These are phyloP conservation scores for Hordeum pubiflorum DNA, from an alignment of 202 grass and related monocot genomes.

Conservation along the genomic window DNA sequence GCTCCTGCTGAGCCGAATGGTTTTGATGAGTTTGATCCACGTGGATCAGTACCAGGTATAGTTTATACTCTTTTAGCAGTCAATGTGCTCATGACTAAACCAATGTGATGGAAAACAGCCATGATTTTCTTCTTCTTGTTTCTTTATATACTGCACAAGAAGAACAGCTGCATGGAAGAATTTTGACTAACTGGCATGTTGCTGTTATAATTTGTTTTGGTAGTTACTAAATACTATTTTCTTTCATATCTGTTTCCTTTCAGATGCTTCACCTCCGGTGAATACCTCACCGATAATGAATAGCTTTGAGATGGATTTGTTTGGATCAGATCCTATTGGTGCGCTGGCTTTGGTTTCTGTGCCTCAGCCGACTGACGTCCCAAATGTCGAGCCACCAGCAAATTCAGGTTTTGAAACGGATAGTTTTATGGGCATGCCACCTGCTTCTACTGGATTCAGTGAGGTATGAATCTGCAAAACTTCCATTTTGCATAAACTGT, in stretches of 20 bases:
- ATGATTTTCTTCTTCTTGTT: not conserved
- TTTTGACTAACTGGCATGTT: constrained; percentile 10
- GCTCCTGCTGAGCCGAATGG: constrained; percentile 37
- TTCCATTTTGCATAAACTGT: not conserved
- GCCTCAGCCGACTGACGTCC: constrained; percentile 36
- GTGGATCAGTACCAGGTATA: constrained; percentile 71
- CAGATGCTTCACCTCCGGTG: constrained; percentile 38
- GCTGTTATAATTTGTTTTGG: constrained; percentile 19
- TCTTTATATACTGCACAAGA: not conserved
- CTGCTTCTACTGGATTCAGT: constrained; percentile 29
- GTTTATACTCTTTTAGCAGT: not conserved
- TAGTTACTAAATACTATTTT: constrained; percentile 2
- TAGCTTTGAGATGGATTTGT: constrained; percentile 85
- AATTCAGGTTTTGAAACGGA: constrained; percentile 61
- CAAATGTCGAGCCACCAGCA: constrained; percentile 39
- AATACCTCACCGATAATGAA: constrained; percentile 38
- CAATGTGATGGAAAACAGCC: not conserved
- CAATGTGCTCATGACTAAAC: not conserved
- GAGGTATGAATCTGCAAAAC: constrained; percentile 32
- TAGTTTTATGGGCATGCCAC: constrained; percentile 50
- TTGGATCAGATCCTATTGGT: constrained; percentile 69
- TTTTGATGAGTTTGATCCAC: constrained; percentile 98
- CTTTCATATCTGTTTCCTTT: constrained; percentile 5
- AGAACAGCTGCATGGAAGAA: not conserved
- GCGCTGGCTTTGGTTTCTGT: constrained; percentile 72